These are phyloP conservation scores for Phytophthora citrophthora DNA, from an alignment of 352 stramenopile genomes.

Conservation along the genomic window DNA sequence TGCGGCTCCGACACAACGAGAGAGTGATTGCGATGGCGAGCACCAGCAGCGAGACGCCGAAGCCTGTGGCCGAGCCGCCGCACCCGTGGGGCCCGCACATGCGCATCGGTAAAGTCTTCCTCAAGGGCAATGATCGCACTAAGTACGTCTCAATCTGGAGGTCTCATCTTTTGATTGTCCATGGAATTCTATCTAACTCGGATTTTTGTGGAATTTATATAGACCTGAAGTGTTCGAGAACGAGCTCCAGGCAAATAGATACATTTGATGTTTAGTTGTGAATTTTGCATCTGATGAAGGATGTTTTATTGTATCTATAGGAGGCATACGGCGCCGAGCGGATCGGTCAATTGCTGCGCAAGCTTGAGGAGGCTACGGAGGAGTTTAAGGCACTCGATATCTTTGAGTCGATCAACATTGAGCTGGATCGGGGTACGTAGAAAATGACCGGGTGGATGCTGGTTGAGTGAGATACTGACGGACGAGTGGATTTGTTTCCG, in stretches of 20 bases:
- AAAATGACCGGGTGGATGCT: not conserved
- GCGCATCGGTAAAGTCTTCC: constrained; percentile 86
- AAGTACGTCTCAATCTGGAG: constrained; percentile 52
- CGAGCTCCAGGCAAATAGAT: constrained; percentile 66
- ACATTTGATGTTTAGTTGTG: not conserved
- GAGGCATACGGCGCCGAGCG: constrained; percentile 67
- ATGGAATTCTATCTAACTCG: constrained; percentile 13
- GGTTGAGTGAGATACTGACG: constrained; percentile 5
- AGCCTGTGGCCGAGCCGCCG: constrained; percentile 36
- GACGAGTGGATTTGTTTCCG: constrained; percentile 1
- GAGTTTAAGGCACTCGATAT: constrained; percentile 83
- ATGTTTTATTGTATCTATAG: constrained; percentile 28
- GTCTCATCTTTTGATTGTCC: not conserved
- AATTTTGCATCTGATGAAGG: constrained; percentile 4
- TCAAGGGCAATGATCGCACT: constrained; percentile 89
- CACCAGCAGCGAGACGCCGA: constrained; percentile 28
- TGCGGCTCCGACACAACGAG: constrained; percentile 8
- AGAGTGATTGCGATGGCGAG: constrained; percentile 28
- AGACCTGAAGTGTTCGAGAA: constrained; percentile 88
- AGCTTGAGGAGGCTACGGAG: constrained; percentile 63
- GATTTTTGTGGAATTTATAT: constrained; percentile 7
- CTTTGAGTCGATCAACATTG: constrained; percentile 84
- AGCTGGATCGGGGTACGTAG: constrained; percentile 72
- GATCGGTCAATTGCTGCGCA: constrained; percentile 68
- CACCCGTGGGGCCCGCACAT: constrained; percentile 83